These are phyloP conservation scores for Lipomyces yamanashiensis DNA, from an alignment of 805 yeast genomes.

Conservation along the genomic window DNA sequence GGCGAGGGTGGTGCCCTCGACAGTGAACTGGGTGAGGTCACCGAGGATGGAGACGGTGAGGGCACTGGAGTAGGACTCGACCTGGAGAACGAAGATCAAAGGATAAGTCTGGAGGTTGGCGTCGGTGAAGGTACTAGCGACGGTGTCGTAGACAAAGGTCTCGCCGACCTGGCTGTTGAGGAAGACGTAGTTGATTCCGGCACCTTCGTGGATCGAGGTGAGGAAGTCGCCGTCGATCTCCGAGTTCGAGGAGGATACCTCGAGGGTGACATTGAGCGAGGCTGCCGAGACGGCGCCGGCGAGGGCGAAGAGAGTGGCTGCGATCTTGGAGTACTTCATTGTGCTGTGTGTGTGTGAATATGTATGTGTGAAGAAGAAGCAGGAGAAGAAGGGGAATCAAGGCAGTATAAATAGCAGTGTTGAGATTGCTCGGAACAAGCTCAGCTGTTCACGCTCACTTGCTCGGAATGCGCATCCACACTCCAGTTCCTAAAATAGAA, in stretches of 20 bases:
- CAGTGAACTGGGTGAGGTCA: slow-evolving; percentile 8
- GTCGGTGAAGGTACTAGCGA: neutral
- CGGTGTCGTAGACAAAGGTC: slow-evolving; percentile 36
- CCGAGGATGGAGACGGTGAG: slow-evolving; percentile 38
- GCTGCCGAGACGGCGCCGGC: slow-evolving; percentile 12
- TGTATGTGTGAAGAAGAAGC: neutral
- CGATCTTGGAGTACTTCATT: slow-evolving; percentile 7
- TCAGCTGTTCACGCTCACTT: no score
- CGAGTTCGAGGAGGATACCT: slow-evolving; percentile 33
- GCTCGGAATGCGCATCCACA: no score
- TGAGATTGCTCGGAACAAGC: neutral
- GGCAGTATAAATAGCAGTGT: neutral
- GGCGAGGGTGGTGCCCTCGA: slow-evolving; percentile 40
- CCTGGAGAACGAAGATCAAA: neutral
- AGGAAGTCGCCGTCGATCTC: slow-evolving; percentile 45
- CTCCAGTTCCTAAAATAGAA: no score
- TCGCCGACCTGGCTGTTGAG: slow-evolving; percentile 31
- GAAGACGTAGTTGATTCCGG: slow-evolving; percentile 52
- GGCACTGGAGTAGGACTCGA: slow-evolving; percentile 2
- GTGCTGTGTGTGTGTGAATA: neutral
- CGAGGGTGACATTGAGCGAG: slow-evolving; percentile 17
- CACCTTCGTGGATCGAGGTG: slow-evolving; percentile 51
- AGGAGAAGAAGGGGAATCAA: neutral
- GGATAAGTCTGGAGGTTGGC: slow-evolving; percentile 2
- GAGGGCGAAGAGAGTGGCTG: slow-evolving; percentile 13